A percentile compares a stretch with the other conserved stretches of the same genome.
These are phyloP conservation scores for Pseudocercospora musae DNA, from an alignment of 2,329 filamentous ascomycete species.

Conservation along the genomic window DNA sequence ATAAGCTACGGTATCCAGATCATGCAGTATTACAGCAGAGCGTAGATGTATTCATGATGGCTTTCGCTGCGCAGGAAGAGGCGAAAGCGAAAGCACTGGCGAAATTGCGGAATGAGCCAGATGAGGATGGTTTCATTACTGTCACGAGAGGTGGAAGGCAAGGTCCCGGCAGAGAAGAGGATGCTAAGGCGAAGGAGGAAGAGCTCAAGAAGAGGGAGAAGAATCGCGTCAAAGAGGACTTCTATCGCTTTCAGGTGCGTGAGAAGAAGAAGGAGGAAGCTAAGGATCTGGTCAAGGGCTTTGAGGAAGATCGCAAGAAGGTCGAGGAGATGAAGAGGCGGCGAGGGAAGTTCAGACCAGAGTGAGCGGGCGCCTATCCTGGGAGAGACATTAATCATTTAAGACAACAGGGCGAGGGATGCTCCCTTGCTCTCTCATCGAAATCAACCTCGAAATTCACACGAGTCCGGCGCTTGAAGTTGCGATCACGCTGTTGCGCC, in stretches of 20 bases:
- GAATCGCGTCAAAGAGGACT: constrained; percentile 64
- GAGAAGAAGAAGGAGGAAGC: constrained; percentile 76
- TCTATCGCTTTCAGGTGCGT: constrained; percentile 80
- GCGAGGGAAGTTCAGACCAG: constrained; percentile 25
- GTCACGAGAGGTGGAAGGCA: constrained; percentile 73
- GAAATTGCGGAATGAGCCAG: constrained; percentile 70
- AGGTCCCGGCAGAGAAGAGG: constrained; percentile 67
- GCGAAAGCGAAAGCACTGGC: constrained; percentile 60
- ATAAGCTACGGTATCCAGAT: constrained; percentile 68
- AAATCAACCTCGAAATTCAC: background rate
- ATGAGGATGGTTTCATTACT: constrained; percentile 94
- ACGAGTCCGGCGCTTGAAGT: background rate
- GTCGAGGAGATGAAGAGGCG: constrained; percentile 27
- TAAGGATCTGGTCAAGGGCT: constrained; percentile 64
- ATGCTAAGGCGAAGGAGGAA: constrained; percentile 57
- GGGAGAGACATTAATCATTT: too few relatives aligned
- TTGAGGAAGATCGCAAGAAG: constrained; percentile 50
- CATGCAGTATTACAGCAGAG: constrained; percentile 63
- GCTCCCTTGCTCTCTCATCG: background rate
- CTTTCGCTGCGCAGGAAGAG: constrained; percentile 68
- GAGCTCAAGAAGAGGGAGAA: constrained; percentile 61
- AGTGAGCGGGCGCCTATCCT: constrained; percentile 1
- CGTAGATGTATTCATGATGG: constrained; percentile 81
- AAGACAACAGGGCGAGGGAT: background rate
- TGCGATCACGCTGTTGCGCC: background rate